Conservation (phyloP, 192 early-diverging fungal genomes). For the Podila epigama region DNA sequence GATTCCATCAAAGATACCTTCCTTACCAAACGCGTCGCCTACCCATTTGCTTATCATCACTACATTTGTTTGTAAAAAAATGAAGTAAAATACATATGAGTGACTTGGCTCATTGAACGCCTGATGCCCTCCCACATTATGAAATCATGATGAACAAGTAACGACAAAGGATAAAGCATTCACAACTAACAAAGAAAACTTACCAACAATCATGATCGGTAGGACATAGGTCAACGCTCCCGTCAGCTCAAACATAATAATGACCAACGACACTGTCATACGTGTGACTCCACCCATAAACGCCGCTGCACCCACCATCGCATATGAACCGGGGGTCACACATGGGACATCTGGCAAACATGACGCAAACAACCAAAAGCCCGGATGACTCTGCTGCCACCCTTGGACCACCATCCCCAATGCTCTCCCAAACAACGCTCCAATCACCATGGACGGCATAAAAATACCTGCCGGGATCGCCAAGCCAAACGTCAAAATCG, state of each 20-base stretch:
- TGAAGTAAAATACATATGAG: too few relatives aligned
- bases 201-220: constrained; percentile 86
- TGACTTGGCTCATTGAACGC: too few relatives aligned
- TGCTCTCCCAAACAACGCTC: constrained; percentile 92
- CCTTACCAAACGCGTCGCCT: constrained; percentile 76
- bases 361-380: constrained; percentile 68
- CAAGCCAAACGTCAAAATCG: constrained; percentile 75
- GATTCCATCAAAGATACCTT: constrained; percentile 68
- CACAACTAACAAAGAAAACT: constrained; percentile 17
- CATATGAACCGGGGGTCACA: constrained; percentile 86
- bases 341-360: constrained; percentile 81
- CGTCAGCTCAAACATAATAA: constrained; percentile 99
- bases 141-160: background rate
- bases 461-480: constrained; percentile 85
- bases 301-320: constrained; percentile 85
- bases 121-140: too few relatives aligned
- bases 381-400: constrained; percentile 69
- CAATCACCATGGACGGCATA: constrained; percentile 88
- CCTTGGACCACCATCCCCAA: constrained; percentile 85
- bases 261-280: constrained; percentile 90
- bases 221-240: constrained; percentile 95
- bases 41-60: constrained; percentile 82
- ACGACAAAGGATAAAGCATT: background rate
- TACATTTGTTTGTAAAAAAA: too few relatives aligned
- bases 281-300: constrained; percentile 86